Conservation (phyloP, 208 protist species). For the Wallacemonas collosoma region DNA sequence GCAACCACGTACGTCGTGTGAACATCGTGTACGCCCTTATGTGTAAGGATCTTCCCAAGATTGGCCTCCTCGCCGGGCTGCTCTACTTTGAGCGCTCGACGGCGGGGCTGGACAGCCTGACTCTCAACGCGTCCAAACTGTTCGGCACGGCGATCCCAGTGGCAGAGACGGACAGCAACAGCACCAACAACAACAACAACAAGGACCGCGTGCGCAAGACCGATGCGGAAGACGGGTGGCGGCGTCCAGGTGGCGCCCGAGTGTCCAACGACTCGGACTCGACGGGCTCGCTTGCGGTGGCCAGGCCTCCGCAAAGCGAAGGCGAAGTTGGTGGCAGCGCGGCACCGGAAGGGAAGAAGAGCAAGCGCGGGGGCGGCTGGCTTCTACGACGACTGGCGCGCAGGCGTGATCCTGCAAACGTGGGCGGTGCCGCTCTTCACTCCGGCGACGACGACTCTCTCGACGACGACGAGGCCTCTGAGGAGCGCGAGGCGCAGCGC, state of each 20-base stretch:
- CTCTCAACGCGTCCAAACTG: constrained; percentile 42
- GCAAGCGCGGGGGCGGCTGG: constrained; percentile 9
- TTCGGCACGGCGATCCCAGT: constrained; percentile 21
- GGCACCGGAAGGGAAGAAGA: neutral
- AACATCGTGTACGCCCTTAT: constrained; percentile 41
- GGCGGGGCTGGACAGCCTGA: constrained; percentile 35
- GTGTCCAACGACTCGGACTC: neutral
- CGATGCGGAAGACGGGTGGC: no score
- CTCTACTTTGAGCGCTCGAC: constrained; percentile 49
- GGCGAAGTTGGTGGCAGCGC: neutral
- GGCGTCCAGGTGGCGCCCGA: neutral
- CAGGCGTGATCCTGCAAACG: neutral
- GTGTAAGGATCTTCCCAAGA: constrained; percentile 54
- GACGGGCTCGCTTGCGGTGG: neutral
- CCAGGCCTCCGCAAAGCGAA: no score
- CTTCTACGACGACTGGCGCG: neutral
- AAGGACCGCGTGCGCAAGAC: no score
- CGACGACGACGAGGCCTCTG: constrained; percentile 11
- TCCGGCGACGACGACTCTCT: neutral
- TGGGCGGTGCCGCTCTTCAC: neutral
- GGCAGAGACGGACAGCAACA: neutral
- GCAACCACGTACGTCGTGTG: constrained; percentile 42
- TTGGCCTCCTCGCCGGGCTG: constrained; percentile 65
- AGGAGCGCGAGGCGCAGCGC: constrained; percentile 23
- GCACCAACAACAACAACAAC: neutral